These are phyloP conservation scores for Aspergillus ochraceus DNA, from an alignment of 2,329 filamentous ascomycete genomes.

Conservation along the genomic window DNA sequence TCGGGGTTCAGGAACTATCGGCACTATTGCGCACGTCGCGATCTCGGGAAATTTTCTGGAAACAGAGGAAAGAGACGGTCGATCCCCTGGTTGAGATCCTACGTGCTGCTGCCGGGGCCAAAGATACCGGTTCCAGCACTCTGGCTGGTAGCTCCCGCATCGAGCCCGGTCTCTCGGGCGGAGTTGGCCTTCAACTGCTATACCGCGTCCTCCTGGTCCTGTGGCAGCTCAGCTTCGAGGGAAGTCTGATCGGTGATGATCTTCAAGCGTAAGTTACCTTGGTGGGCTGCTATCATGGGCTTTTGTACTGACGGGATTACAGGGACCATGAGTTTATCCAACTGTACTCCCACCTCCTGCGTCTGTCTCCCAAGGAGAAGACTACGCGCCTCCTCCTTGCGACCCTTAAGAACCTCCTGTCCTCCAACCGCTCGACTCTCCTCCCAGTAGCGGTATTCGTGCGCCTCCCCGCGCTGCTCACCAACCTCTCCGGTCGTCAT, in stretches of 20 bases:
- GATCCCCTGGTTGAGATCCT: slow-evolving; percentile 80
- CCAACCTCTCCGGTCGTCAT: slow-evolving; percentile 56
- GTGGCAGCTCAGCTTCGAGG: slow-evolving; percentile 96
- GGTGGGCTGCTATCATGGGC: slow-evolving; percentile 5
- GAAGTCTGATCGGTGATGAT: slow-evolving; percentile 67
- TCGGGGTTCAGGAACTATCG: slow-evolving; percentile 90
- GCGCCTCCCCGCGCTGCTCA: slow-evolving; percentile 67
- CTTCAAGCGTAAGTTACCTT: slow-evolving; percentile 57
- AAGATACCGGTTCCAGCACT: slow-evolving; percentile 64
- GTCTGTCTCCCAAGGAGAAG: slow-evolving; percentile 95
- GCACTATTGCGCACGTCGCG: slow-evolving; percentile 73
- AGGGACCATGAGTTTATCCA: slow-evolving; percentile 92
- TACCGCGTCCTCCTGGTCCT: slow-evolving; percentile 92
- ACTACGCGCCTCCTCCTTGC: slow-evolving; percentile 88
- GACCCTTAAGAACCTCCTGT: slow-evolving; percentile 85
- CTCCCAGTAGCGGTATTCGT: slow-evolving; percentile 85
- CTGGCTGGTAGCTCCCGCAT: slow-evolving; percentile 63
- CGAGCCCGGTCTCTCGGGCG: slow-evolving; percentile 65
- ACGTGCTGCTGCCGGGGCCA: slow-evolving; percentile 69
- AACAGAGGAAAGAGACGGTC: slow-evolving; percentile 81
- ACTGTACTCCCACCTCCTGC: slow-evolving; percentile 87
- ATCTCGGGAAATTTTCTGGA: slow-evolving; percentile 84
- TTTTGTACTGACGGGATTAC: slow-evolving; percentile 11
- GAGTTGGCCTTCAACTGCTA: slow-evolving; percentile 86
- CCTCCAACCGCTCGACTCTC: slow-evolving; percentile 63